phyloP scores from a whole-genome alignment of 163 green algal species.

The Prototheca stagnorum region DNA sequence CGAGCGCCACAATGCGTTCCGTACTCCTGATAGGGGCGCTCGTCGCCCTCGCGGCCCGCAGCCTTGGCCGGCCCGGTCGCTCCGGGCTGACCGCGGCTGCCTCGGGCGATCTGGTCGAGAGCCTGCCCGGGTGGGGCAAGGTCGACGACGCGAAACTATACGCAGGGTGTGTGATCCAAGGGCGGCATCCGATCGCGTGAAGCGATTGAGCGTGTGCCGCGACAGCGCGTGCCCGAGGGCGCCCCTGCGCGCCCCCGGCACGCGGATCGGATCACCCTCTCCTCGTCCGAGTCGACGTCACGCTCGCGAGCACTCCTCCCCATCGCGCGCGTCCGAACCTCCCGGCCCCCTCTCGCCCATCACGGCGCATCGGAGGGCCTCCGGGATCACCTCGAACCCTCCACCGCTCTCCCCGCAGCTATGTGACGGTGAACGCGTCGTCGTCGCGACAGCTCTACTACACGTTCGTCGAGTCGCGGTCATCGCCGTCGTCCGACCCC shows the following conservation, averaged over 20 bases:
- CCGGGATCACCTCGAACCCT: not conserved
- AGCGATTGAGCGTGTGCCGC: not conserved
- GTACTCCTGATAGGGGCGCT: too few species aligned
- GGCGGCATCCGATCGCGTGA: not conserved
- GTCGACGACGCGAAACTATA: constrained; percentile 11
- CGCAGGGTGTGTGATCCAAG: constrained; percentile 12
- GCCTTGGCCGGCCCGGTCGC: too few species aligned
- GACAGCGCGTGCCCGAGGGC: too few species aligned
- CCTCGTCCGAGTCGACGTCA: not conserved
- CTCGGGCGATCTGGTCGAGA: constrained; percentile 5
- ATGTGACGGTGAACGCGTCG: constrained; percentile 41
- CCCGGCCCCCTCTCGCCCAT: not conserved
- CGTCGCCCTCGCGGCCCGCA: too few species aligned
- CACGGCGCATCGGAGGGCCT: not conserved
- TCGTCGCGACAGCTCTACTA: constrained; percentile 49
- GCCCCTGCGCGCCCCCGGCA: too few species aligned
- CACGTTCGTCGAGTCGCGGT: constrained; percentile 34
- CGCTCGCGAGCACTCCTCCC: not conserved
- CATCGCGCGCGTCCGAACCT: too few species aligned
- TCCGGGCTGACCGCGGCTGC: constrained; percentile 10
- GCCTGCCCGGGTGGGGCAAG: constrained; percentile 16
- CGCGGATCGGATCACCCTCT: too few species aligned
- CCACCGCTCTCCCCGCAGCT: constrained; percentile 6
- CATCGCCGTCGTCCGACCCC: constrained; percentile 18
- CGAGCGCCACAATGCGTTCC: too few species aligned